Evolutionary conservation across 805 yeast genomes (phyloP).

Genomic region (Candida cerambycidarum): DNA sequence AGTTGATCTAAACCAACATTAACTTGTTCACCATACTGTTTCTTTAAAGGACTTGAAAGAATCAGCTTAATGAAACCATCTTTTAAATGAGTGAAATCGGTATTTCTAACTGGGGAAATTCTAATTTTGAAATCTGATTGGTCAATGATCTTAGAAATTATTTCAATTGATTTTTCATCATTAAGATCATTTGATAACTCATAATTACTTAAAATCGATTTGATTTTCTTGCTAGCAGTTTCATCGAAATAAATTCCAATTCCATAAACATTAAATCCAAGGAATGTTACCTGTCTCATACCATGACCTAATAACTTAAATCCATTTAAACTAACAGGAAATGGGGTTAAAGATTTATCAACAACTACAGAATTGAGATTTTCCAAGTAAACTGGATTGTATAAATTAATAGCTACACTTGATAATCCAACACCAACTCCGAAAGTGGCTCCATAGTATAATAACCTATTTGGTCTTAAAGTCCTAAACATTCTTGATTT

Average conservation of each 20-base stretch:
- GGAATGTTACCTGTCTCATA: constrained; percentile 76
- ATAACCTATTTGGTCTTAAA: neutral
- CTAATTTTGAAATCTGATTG: constrained; percentile 67
- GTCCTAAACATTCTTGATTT: constrained; percentile 5
- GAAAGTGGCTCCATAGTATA: neutral
- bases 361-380: constrained; percentile 23
- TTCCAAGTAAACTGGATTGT: constrained; percentile 13
- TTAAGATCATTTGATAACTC: constrained; percentile 39
- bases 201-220: constrained; percentile 37
- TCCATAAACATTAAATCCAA: constrained; percentile 82
- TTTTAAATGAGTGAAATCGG: constrained; percentile 84
- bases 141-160: constrained; percentile 58
- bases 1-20: constrained; percentile 67
- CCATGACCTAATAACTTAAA: constrained; percentile 77
- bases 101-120: constrained; percentile 83
- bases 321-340: constrained; percentile 35
- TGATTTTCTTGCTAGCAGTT: constrained; percentile 46
- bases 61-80: constrained; percentile 88
- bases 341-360: constrained; percentile 52
- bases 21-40: constrained; percentile 31
- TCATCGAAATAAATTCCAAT: constrained; percentile 76
- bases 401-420: constrained; percentile 8
- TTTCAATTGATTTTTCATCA: constrained; percentile 44
- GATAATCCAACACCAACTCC: constrained; percentile 5
- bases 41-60: constrained; percentile 60